phyloP scores from a whole-genome alignment of 805 yeast species.

The Saccharomycopsis vini region DNA sequence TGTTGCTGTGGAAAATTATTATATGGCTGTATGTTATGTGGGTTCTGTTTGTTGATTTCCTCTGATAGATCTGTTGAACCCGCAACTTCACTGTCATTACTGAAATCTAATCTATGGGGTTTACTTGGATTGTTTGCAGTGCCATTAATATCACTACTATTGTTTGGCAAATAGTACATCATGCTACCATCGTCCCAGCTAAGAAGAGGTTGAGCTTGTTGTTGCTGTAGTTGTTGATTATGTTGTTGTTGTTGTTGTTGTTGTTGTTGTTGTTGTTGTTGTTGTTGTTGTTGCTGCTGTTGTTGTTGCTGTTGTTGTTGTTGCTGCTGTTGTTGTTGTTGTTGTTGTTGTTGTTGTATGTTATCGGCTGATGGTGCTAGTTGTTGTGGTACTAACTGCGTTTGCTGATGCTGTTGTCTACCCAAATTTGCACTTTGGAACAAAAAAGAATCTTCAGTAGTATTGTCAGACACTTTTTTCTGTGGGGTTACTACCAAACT shows the following conservation, averaged over 20 bases:
- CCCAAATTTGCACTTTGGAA: too few relatives aligned
- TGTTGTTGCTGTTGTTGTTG: background rate
- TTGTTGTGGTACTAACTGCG: too few relatives aligned
- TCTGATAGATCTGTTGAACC: background rate
- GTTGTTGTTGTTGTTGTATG: background rate
- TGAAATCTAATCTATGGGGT: conserved; percentile 1
- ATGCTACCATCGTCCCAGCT: too few relatives aligned
- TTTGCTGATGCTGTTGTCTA: too few relatives aligned
- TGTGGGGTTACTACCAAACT: too few relatives aligned
- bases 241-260: background rate
- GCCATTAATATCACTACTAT: background rate
- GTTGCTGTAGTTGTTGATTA: background rate
- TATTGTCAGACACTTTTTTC: too few relatives aligned
- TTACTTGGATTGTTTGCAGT: background rate
- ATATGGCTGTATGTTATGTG: background rate
- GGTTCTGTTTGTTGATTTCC: background rate
- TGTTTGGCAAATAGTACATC: background rate
- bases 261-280: background rate
- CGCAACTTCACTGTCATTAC: background rate
- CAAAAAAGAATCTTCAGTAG: too few relatives aligned
- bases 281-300: background rate
- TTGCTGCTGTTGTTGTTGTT: background rate
- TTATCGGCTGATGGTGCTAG: too few relatives aligned
- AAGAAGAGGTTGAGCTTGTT: background rate
- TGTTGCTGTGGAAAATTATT: background rate